Base-by-base conservation (phyloP, 2,329 filamentous ascomycete species). In the Coniochaeta sp. region DNA sequence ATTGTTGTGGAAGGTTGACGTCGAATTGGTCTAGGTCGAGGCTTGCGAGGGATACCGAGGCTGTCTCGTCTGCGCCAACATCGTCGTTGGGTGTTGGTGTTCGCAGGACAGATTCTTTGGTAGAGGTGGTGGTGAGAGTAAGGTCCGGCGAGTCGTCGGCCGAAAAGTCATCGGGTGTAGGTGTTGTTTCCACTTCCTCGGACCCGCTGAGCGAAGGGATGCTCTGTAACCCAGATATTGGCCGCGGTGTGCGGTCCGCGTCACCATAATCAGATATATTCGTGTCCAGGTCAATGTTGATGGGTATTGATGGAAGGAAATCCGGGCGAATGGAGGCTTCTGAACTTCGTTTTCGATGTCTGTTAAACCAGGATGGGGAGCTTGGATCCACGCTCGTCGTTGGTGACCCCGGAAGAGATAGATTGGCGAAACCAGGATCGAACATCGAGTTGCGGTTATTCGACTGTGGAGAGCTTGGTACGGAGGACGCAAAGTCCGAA, bases 391-490 rank as follows among this genome's bases (percentile, higher is more conserved):
- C 73, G 50, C 84, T 86, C 1, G 90, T 95, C 14, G 87, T 85
- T 0, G 94, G 92, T 32, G 91, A 96, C 1, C 83, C 86, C 1
- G 91, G 89, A 47, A 85, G 78, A 10, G 89, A 91, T 3, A 80
- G 85, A 49, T 89, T 85, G 16, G 75, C 72, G 45, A 86, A 81
- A 10, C 79, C 71, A 28, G 82, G 79, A 65, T 96, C 92, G 61
- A 96, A 96, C 46, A 96, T 74, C 0, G 88, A 89, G 49, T 80
- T 80, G 16, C 86, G 82, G 56, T 83, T 83, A 27, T 82, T 83
- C 1, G 90, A 94, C 42, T 78, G 79, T 0, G 94, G 91, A 4
- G 92, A 96, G 59, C 85, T 91, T 1, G 91, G 86, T 1, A 86
- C 77, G 0, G 91, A 95, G 1, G 87, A 89, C 2, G 81, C 77